Evolutionary conservation across 441 rosid species (phyloP).

Genomic region (Adansonia grandidieri): DNA sequence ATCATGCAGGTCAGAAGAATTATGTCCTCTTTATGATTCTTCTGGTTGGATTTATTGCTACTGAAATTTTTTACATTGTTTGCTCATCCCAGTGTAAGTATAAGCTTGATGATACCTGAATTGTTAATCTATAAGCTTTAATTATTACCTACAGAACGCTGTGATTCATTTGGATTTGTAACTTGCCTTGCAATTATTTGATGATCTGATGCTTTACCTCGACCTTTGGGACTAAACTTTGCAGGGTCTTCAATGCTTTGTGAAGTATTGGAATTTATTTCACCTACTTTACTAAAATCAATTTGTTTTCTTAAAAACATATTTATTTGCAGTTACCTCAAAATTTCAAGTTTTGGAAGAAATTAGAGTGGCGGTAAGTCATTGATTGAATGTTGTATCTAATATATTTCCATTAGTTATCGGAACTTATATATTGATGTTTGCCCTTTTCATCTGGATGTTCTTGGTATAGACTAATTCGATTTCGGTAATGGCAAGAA

Average conservation of each 20-base stretch:
- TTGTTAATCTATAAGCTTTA: conserved; percentile 13
- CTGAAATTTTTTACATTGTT: conserved; percentile 51
- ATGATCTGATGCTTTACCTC: neutral
- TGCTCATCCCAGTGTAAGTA: conserved; percentile 52
- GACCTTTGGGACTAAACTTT: neutral
- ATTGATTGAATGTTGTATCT: neutral
- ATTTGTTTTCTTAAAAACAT: neutral
- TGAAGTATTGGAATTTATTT: neutral
- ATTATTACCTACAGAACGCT: neutral
- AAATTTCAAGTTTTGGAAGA: conserved; percentile 24
- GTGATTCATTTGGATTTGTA: neutral
- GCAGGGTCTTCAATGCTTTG: neutral
- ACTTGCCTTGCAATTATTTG: neutral
- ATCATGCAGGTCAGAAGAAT: conserved; percentile 56
- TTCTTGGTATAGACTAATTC: conserved; percentile 35
- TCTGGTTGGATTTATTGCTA: conserved; percentile 54
- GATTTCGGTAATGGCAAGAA: conserved; percentile 37
- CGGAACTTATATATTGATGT: neutral
- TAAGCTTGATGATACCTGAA: conserved; percentile 22
- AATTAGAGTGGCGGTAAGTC: conserved; percentile 38
- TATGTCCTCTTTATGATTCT: conserved; percentile 55
- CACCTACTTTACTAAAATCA: neutral
- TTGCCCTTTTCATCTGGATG: neutral
- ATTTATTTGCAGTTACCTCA: conserved; percentile 36
- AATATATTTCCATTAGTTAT: neutral